Evolutionary conservation across 1,139 yeast genomes (phyloP), one percentile per base, ranked within the genome.

Genomic region (Groenewaldozyma auringiensis): DNA sequence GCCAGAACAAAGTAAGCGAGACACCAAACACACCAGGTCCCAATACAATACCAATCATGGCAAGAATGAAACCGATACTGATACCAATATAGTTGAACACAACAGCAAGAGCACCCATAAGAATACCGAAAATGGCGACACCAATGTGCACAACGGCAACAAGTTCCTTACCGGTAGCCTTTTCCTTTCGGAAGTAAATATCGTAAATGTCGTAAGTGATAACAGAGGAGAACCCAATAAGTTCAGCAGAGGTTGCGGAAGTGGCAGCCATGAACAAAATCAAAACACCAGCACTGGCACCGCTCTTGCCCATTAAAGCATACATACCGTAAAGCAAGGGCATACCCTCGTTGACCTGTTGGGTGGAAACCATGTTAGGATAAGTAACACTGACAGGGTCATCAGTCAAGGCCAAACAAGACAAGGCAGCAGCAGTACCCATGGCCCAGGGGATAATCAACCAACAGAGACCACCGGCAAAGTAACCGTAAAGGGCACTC

Each of bases 381-480:
- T 79, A 84, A 1, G 86, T 81, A 52, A 94, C 94, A 78, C 87
- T 85, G 6, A 70, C 61, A 18, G 83, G 79, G 27, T 77, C 70
- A 43, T 68, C 65, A 65, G 85, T 89, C 47, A 85, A 70, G 16
- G 86, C 80, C 51, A 83, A 68, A 42, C 86, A 84, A 21, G 87
- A 83, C 32, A 86, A 70, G 3, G 74, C 66, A 43, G 74, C 74
- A 52, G 71, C 67, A 4, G 75, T 72, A 6, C 95, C 95, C 84
- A 85, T 72, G 6, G 94, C 59, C 69, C 66, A 54, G 34, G 95
- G 95, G 53, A 86, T 79, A 13, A 94, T 89, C 60, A 84, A 81
- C 95, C 95, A 86, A 0, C 89, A 81, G 44, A 86, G 64, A 13
- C 94, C 94, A 48, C 95, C 95, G 52, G 83, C 67, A 33, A 85